phyloP scores from a whole-genome alignment of 768 basidiomycete genomes.

The Termitomyces sp. region DNA sequence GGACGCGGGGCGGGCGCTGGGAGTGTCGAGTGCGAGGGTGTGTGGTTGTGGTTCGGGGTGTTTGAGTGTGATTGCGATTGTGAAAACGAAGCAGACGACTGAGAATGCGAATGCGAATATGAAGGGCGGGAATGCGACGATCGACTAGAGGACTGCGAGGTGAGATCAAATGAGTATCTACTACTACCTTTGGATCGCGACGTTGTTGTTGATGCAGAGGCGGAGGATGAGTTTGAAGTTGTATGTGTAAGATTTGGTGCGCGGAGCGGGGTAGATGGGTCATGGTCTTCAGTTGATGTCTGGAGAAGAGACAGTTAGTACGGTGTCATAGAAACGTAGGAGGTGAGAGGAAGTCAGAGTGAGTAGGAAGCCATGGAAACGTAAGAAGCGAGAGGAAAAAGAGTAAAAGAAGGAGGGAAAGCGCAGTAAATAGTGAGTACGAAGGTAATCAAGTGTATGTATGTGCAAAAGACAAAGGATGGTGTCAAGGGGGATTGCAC shows the following conservation, averaged over 20 bases:
- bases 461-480: background rate
- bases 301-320: background rate
- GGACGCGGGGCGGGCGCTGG: background rate
- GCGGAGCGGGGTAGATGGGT: background rate
- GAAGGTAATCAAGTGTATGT: too few species aligned
- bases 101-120: background rate
- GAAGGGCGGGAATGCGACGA: background rate
- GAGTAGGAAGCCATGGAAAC: background rate
- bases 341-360: background rate
- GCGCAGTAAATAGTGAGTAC: too few species aligned
- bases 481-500: too few species aligned
- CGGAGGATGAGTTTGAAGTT: constrained; percentile 3
- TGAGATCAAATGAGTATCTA: constrained; percentile 38
- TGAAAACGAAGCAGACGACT: background rate
- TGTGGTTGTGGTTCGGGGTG: background rate
- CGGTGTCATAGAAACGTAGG: background rate
- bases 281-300: background rate
- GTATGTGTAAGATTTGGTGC: constrained; percentile 7
- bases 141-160: background rate
- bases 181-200: background rate
- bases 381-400: background rate
- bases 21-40: background rate
- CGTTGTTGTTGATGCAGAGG: background rate
- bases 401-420: background rate
- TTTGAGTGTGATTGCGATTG: background rate